Percentiles rank a stretch among this genome's conserved stretches.
Evolutionary conservation across 345 rosid genomes (phyloP).

Genomic region (Populus pruinosa): DNA sequence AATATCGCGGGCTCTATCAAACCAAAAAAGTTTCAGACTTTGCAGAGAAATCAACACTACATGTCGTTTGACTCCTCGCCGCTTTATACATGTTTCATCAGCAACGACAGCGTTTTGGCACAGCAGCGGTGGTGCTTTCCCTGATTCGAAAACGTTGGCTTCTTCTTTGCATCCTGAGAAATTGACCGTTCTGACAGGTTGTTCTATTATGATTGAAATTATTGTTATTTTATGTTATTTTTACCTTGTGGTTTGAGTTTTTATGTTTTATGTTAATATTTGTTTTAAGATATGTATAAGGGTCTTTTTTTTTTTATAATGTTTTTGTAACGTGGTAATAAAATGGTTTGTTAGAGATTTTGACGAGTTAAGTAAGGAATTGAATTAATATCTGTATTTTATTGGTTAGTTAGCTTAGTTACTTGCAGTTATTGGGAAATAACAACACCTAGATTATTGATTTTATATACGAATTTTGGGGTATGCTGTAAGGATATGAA

Average conservation of each 20-base stretch:
- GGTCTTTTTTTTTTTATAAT: not conserved
- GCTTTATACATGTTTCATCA: constrained; percentile 27
- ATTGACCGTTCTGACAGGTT: constrained; percentile 44
- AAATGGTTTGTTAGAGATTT: not conserved
- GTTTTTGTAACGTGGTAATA: not conserved
- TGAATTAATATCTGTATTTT: not conserved
- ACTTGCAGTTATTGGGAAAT: not conserved
- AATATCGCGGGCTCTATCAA: constrained; percentile 21
- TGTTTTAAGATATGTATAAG: not conserved
- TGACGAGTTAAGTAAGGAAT: not conserved
- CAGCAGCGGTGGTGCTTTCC: not conserved
- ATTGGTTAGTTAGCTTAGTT: not conserved
- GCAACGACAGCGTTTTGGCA: constrained; percentile 11
- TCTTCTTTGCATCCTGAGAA: constrained; percentile 14
- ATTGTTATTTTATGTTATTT: not conserved
- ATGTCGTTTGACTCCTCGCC: constrained; percentile 25
- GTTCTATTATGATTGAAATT: not conserved
- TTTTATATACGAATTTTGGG: not conserved
- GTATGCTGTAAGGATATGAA: not conserved
- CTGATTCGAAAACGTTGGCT: constrained; percentile 9
- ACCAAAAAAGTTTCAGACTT: constrained; percentile 9
- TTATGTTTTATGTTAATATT: not conserved
- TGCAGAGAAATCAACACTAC: not conserved
- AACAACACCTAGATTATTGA: not conserved
- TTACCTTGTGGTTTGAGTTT: not conserved